phyloP scores from a whole-genome alignment of 1,284 basidiomycete genomes.

The Athelia psychrophila region DNA sequence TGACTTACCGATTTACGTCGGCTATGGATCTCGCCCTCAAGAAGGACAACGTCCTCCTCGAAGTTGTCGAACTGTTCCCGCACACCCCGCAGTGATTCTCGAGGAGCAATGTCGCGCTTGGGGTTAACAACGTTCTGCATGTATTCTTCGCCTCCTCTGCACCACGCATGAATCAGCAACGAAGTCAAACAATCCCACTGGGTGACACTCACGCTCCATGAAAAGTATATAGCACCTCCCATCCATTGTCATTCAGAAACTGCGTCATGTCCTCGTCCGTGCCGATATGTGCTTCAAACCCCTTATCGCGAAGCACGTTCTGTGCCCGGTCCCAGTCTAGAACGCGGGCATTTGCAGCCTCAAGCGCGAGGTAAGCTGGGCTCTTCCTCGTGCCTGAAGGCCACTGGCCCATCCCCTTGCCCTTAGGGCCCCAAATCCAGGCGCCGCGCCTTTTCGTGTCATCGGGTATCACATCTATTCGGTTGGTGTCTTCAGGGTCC shows the following conservation, averaged over 20 bases:
- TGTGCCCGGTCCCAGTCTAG: slow-evolving; percentile 27
- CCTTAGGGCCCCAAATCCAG: slow-evolving; percentile 14
- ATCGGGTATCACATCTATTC: slow-evolving; percentile 27
- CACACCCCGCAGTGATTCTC: slow-evolving; percentile 26
- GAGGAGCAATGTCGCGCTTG: slow-evolving; percentile 27
- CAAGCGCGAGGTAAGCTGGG: slow-evolving; percentile 10
- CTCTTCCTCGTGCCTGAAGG: slow-evolving; percentile 12
- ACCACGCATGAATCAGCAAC: slow-evolving; percentile 1
- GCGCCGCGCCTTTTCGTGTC: slow-evolving; percentile 14
- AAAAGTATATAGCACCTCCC: slow-evolving; percentile 30
- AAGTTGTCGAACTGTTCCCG: slow-evolving; percentile 29
- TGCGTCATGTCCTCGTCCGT: slow-evolving; percentile 24
- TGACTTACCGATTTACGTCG: slow-evolving; percentile 31
- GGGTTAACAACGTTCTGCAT: slow-evolving; percentile 36
- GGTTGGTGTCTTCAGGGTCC: slow-evolving; percentile 27
- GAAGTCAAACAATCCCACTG: neutral
- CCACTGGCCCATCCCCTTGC: neutral
- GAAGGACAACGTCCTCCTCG: slow-evolving; percentile 30
- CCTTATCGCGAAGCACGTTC: slow-evolving; percentile 9
- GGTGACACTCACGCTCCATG: slow-evolving; percentile 27
- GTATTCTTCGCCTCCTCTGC: slow-evolving; percentile 35
- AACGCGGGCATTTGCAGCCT: slow-evolving; percentile 17
- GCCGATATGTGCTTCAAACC: slow-evolving; percentile 2
- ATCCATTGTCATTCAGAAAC: slow-evolving; percentile 27
- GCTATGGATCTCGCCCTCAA: slow-evolving; percentile 36